These are phyloP conservation scores for Acanthamoeba rhysodes DNA, from an alignment of 208 protist genomes.

Conservation along the genomic window DNA sequence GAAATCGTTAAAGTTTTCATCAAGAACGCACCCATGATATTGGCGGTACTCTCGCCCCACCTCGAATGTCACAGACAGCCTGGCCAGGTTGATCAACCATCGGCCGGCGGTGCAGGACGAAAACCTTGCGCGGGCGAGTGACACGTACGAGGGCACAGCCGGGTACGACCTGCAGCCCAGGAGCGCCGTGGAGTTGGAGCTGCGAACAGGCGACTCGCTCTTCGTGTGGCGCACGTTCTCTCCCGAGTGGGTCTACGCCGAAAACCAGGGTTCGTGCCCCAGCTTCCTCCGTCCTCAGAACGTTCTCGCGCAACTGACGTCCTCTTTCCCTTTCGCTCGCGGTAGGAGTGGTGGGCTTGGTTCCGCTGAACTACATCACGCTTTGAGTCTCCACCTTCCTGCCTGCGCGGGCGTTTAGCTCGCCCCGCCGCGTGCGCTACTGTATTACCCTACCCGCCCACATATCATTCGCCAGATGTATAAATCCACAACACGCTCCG, in stretches of 20 bases:
- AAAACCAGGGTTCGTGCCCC: not conserved
- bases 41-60: not conserved
- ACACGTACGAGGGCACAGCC: slow-evolving; percentile 63
- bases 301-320: not conserved
- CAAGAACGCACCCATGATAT: slow-evolving; percentile 63
- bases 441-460: no score
- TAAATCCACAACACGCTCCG: no score
- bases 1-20: slow-evolving; percentile 24
- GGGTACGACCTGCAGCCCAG: slow-evolving; percentile 38
- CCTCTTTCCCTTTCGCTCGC: not conserved
- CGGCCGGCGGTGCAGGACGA: not conserved
- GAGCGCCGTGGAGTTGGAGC: slow-evolving; percentile 24
- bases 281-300: no score
- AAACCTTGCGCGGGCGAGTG: not conserved
- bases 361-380: slow-evolving; percentile 62
- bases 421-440: no score
- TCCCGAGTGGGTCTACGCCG: slow-evolving; percentile 66
- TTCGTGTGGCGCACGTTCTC: slow-evolving; percentile 52
- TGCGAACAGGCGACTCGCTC: slow-evolving; percentile 54
- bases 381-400: not conserved
- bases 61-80: not conserved
- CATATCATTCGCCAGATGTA: no score
- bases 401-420: not conserved
- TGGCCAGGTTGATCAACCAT: no score
- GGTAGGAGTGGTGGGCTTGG: slow-evolving; percentile 39